phyloP scores from a whole-genome alignment of 1,139 yeast genomes.

The Spathaspora jeffriesii region DNA sequence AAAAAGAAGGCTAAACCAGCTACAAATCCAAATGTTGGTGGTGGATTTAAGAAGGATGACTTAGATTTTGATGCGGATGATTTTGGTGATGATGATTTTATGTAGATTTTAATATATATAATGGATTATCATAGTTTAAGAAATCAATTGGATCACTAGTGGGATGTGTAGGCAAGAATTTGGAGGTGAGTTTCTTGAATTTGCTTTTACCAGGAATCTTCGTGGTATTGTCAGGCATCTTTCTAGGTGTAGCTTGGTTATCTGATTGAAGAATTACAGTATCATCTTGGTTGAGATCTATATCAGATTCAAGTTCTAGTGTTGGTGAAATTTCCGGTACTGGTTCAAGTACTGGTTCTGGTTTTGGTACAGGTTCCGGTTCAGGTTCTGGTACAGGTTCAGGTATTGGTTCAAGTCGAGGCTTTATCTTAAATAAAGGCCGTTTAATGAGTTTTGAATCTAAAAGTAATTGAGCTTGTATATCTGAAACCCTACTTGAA shows the following conservation, averaged over 20 bases:
- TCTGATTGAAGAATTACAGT: no score
- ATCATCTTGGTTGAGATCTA: no score
- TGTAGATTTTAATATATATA: constrained; percentile 44
- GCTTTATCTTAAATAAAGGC: background rate
- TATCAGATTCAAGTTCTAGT: no score
- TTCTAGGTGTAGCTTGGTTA: no score
- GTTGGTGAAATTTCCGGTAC: no score
- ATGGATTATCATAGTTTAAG: constrained; percentile 8
- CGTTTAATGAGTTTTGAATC: background rate
- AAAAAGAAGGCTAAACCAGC: constrained; percentile 87
- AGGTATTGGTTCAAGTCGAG: background rate
- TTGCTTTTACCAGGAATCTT: no score
- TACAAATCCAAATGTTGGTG: constrained; percentile 72
- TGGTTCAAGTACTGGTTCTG: background rate
- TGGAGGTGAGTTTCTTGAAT: no score
- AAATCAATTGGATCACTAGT: constrained; percentile 10
- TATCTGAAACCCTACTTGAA: constrained; percentile 1
- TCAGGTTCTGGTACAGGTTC: background rate
- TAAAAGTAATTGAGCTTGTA: constrained; percentile 1
- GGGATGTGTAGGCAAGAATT: no score
- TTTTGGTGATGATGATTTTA: constrained; percentile 80
- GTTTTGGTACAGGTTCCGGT: background rate
- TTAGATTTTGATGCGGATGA: constrained; percentile 50
- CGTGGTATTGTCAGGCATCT: no score
- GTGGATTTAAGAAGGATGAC: constrained; percentile 72